A percentile compares a stretch with the other conserved stretches of the same genome.
phyloP scores from a whole-genome alignment of 2,329 filamentous ascomycete genomes.

The Atkinsonella hypoxylon region DNA sequence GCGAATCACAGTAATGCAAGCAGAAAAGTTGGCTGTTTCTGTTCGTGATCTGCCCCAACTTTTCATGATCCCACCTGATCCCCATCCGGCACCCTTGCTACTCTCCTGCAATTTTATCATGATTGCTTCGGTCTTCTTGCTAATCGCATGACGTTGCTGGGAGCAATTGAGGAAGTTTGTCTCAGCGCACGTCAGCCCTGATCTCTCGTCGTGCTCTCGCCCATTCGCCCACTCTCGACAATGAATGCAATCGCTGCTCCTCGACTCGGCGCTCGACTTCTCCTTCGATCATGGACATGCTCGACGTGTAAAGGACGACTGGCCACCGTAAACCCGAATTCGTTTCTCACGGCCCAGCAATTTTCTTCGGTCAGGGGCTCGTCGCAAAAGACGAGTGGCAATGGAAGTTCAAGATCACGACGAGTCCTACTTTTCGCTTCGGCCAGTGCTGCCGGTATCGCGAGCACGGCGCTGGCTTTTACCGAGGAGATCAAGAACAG shows the following conservation, averaged over 20 bases:
- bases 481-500: conserved; percentile 62
- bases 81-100: not conserved
- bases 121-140: conserved; percentile 4
- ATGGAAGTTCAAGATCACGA: conserved; percentile 11
- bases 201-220: not conserved
- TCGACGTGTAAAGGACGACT: conserved; percentile 31
- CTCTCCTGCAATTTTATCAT: conserved; percentile 4
- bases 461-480: conserved; percentile 39
- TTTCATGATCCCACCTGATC: not conserved
- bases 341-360: conserved; percentile 13
- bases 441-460: conserved; percentile 36
- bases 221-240: conserved; percentile 7
- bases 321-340: conserved; percentile 18
- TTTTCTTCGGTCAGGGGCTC: conserved; percentile 19
- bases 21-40: conserved; percentile 3
- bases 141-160: conserved; percentile 5
- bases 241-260: conserved; percentile 32
- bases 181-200: not conserved
- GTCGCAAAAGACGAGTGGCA: conserved; percentile 12
- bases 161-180: conserved; percentile 3
- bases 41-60: conserved; percentile 1
- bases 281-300: conserved; percentile 33
- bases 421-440: conserved; percentile 35
- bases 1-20: conserved; percentile 10
- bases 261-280: conserved; percentile 25